Conservation (phyloP, 108 stramenopile genomes). For the Cyclotella atomus region DNA sequence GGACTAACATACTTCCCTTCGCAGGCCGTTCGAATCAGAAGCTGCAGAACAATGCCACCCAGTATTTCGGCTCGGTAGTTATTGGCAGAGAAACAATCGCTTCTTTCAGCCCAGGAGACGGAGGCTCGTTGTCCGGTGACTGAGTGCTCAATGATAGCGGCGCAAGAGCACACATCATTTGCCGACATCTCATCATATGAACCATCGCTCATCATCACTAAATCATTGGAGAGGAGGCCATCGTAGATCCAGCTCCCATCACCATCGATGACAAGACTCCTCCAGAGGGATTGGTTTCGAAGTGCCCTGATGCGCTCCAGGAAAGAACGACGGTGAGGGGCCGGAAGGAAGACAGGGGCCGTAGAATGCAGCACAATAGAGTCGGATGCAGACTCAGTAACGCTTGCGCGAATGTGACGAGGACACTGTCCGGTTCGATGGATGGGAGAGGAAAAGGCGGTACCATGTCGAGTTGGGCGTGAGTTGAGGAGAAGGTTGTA, state of each 20-base stretch:
- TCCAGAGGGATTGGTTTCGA: conserved; percentile 1
- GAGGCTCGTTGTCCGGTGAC: neutral
- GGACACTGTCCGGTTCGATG: neutral
- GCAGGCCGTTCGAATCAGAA: neutral
- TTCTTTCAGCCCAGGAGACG: neutral
- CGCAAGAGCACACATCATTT: neutral
- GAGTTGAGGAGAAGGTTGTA: neutral
- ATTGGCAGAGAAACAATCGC: conserved; percentile 1
- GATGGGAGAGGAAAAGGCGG: neutral
- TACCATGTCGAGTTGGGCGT: neutral
- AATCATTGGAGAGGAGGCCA: neutral
- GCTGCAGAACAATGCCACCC: neutral
- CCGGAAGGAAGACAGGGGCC: neutral
- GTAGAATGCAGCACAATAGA: neutral
- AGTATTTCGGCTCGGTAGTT: neutral
- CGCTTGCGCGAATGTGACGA: neutral
- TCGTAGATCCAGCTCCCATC: conserved; percentile 3
- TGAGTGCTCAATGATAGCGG: neutral
- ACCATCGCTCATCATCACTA: conserved; percentile 7
- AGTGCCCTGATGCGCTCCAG: neutral
- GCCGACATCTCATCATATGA: neutral
- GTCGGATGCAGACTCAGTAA: neutral
- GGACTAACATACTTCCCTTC: conserved; percentile 1
- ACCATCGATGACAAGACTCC: neutral
- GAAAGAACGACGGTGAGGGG: neutral